Evolutionary conservation across 768 basidiomycete genomes (phyloP), one percentile per base, ranked within the genome.

Genomic region (Cystofilobasidium bisporidii): DNA sequence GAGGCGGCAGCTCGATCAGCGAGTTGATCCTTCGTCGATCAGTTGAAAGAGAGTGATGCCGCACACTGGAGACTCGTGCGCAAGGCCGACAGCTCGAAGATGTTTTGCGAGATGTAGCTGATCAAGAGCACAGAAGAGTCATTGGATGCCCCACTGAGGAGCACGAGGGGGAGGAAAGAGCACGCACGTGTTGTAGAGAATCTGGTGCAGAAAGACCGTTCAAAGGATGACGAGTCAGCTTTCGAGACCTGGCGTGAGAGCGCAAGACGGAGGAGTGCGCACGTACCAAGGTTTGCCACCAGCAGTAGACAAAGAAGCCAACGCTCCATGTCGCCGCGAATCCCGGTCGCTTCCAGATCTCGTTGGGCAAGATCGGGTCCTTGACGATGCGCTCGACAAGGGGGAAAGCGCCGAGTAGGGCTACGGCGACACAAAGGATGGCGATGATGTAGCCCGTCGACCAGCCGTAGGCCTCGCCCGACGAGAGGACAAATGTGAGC

Each of bases 281-380:
- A n/a, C n/a, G n/a, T 0, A 64, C 53, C 24, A 61, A 20, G 0
- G 36, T 41, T 36, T 41, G 62, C 64, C 62, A 68, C 67, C 64
- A 71, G 32, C 61, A 62, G 65, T 71, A 70, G 33, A 71, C 41
- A 30, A 71, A 36, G 65, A 71, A 70, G 24, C 69, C 71, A 14
- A 55, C 40, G 38, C 56, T 32, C 71, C 71, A 71, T n/a, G 66
- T 70, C 14, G 60, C 71, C 2, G 71, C 71, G 28, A 71, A 71
- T 24, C 50, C 55, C 14, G 47, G 57, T 36, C 30, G 47, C 66
- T 58, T 66, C 67, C 68, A 71, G 1, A 71, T 56, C 28, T 63
- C 41, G 26, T 55, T 58, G 5, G 71, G 71, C 57, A 71, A 56
- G 30, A 71, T 43, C 24, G 71, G 69, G 41, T 71, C 66, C 65